phyloP scores from a whole-genome alignment of 176 grass and related monocot genomes.

The Canna indica region DNA sequence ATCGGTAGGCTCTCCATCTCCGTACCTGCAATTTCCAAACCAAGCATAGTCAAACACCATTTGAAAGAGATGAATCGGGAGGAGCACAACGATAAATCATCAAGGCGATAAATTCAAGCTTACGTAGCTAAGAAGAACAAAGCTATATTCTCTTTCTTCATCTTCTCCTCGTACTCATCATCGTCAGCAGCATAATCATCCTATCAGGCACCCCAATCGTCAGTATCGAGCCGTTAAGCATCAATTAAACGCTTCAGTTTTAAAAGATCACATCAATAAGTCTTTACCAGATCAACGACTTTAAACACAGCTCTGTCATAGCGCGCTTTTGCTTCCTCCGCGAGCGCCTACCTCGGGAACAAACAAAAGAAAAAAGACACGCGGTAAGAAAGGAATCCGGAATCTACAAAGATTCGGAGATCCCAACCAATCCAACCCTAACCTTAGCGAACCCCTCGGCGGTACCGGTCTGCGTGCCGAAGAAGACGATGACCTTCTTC shows the following conservation, averaged over 20 bases:
- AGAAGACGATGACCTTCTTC: slow-evolving; percentile 67
- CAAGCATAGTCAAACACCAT: slow-evolving; percentile 16
- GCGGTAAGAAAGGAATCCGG: background rate
- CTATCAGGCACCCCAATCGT: slow-evolving; percentile 25
- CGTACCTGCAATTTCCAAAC: slow-evolving; percentile 46
- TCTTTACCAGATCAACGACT: slow-evolving; percentile 77
- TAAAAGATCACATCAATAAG: background rate
- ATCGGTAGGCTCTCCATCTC: slow-evolving; percentile 95
- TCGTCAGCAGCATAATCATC: slow-evolving; percentile 82
- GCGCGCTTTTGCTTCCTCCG: slow-evolving; percentile 69
- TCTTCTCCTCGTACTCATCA: slow-evolving; percentile 68
- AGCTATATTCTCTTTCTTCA: slow-evolving; percentile 67
- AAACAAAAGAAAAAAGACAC: background rate
- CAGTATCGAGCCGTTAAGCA: slow-evolving; percentile 5
- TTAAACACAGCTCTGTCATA: slow-evolving; percentile 76
- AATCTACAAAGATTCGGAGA: background rate
- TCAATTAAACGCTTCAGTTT: background rate
- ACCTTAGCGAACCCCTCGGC: slow-evolving; percentile 99
- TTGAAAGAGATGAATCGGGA: background rate
- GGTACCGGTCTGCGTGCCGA: slow-evolving; percentile 95
- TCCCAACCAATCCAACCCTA: background rate
- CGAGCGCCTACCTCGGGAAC: slow-evolving; percentile 36
- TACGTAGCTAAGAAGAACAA: slow-evolving; percentile 94
- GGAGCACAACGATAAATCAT: background rate
- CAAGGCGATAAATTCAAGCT: slow-evolving; percentile 5